Conservation (phyloP, 2,329 filamentous ascomycete genomes). For the Dichotomopilus funicola region DNA sequence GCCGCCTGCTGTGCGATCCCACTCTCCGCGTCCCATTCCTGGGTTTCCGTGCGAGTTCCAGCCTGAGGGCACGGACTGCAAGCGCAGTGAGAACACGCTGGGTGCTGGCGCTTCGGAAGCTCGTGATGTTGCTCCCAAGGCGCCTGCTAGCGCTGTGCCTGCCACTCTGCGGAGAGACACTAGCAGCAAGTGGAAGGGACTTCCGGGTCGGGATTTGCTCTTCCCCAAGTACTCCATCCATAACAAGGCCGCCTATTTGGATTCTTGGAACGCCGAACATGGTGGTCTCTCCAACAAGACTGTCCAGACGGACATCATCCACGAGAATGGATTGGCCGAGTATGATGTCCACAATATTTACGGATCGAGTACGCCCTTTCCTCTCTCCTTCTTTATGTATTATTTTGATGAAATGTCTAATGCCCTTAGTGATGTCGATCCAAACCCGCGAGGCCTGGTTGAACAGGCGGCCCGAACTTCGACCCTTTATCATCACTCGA, state of each 20-base stretch:
- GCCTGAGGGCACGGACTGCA: constrained; percentile 40
- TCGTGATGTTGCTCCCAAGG: constrained; percentile 1
- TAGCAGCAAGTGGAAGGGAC: constrained; percentile 43
- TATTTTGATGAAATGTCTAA: too few relatives aligned
- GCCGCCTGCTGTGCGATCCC: constrained; percentile 55
- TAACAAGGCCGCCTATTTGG: constrained; percentile 48
- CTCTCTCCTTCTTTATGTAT: too few relatives aligned
- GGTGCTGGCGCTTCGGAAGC: constrained; percentile 12
- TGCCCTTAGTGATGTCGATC: constrained; percentile 54
- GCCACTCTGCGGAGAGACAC: constrained; percentile 17
- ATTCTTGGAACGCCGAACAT: constrained; percentile 36
- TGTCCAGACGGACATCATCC: constrained; percentile 60
- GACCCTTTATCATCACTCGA: constrained; percentile 68
- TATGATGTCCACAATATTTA: constrained; percentile 76
- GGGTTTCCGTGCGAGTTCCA: constrained; percentile 65
- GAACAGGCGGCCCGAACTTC: constrained; percentile 52
- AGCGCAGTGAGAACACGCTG: constrained; percentile 20
- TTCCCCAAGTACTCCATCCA: constrained; percentile 59
- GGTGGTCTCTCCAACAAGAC: constrained; percentile 51
- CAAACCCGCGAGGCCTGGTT: constrained; percentile 61
- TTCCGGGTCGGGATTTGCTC: constrained; percentile 57
- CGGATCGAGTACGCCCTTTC: constrained; percentile 58
- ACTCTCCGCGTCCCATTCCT: constrained; percentile 54
- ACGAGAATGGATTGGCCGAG: constrained; percentile 59
- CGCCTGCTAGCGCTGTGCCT: neutral